Evolutionary conservation across 2,329 filamentous ascomycete species (phyloP), one percentile per base, ranked within the genome.

Genomic region (Neocatenulostroma microsporum): DNA sequence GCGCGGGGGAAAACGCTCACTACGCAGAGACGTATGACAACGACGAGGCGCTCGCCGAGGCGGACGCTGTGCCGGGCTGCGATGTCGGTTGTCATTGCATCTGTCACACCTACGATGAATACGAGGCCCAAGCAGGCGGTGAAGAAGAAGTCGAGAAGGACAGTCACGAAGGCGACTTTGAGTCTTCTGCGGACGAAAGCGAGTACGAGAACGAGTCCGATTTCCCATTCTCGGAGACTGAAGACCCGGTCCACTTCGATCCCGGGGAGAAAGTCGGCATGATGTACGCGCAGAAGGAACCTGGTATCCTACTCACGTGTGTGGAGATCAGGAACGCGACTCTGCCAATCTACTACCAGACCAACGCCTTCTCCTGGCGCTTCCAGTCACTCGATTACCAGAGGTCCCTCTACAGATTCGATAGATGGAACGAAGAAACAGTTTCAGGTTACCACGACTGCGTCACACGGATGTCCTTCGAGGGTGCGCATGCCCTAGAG

Each of bases 311-410:
- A 17, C 26, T 42, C 5, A 36, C 34, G 7, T 29, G 35, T 26
- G 30, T 30, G n/a, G 34, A 41, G 30, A 38, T 42, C 17, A 41
- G 44, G 29, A 18, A 18, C 5, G 14, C 44, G 26, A 39, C 34
- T 19, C 19, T 42, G 14, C 38, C 41, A 3, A 32, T 40, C 20
- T 46, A 46, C 30, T 44, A 46, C 34, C 7, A 18, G 8, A 18
- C 13, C 30, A 46, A 46, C 21, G 26, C 30, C 6, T 46, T 46
- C 29, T 37, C 35, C 4, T 45, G 39, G 39, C 37, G 42, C 7
- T 39, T 42, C 26, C 15, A 21, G 20, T 42, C 36, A 36, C 34
- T 34, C 12, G 33, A 46, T 23, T 39, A 39, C 14, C 4, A 4
- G 5, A 11, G 35, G 2, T 41, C 44, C 7, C 39, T 37, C 11